A percentile compares a stretch with the other conserved stretches of the same genome.
Evolutionary conservation across 345 rosid species (phyloP).

Genomic region (Camelina hispida): DNA sequence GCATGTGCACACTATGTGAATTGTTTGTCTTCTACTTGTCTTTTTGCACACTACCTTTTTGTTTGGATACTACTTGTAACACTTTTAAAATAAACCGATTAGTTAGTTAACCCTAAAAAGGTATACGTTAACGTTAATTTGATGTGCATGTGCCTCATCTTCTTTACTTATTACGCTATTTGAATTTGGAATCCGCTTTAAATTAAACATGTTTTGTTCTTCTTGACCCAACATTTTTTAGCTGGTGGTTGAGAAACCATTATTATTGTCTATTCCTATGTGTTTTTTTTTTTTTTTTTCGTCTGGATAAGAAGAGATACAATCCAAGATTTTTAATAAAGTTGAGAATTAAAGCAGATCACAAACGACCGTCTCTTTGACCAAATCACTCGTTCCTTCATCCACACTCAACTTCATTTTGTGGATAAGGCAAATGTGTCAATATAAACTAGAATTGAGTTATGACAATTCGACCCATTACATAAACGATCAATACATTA

Average conservation of each 20-base stretch:
- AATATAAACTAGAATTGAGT: no score
- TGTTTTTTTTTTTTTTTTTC: no score
- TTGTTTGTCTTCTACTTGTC: conserved; percentile 9
- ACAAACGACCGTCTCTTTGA: no score
- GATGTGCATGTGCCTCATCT: background rate
- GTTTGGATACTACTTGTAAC: background rate
- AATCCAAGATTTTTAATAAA: background rate
- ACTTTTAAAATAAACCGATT: background rate
- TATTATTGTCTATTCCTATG: background rate
- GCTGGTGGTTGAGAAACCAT: background rate
- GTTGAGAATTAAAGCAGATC: background rate
- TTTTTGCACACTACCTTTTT: background rate
- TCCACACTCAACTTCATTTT: no score
- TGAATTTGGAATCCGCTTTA: background rate
- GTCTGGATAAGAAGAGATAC: background rate
- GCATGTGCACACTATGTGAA: background rate
- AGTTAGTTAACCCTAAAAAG: no score
- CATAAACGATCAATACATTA: no score
- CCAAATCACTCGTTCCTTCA: no score
- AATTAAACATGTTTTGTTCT: background rate
- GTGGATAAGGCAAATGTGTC: no score
- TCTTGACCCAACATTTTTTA: background rate
- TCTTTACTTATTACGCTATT: background rate
- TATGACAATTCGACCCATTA: no score
- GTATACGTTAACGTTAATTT: no score